Percentiles rank a stretch among this genome's conserved stretches.
Evolutionary conservation across 2,329 filamentous ascomycete species (phyloP).

Genomic region (Monosporascus sp.): DNA sequence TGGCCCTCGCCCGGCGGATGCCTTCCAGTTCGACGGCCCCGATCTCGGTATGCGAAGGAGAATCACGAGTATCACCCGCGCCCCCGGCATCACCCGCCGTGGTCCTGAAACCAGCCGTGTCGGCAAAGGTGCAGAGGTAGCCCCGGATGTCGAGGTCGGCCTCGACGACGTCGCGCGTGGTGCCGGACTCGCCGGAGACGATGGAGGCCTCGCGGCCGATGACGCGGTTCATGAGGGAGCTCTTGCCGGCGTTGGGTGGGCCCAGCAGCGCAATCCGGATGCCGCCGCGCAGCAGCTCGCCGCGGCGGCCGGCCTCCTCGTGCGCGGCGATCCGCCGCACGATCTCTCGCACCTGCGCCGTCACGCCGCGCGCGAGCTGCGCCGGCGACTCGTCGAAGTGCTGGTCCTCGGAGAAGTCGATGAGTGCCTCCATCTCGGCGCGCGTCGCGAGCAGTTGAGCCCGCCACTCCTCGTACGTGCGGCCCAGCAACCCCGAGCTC

Average conservation of each 20-base stretch:
- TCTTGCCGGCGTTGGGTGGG: constrained; percentile 92
- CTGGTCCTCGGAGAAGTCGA: constrained; percentile 96
- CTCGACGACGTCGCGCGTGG: constrained; percentile 90
- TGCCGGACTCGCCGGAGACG: constrained; percentile 87
- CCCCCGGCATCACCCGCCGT: constrained; percentile 12
- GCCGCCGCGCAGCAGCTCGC: constrained; percentile 77
- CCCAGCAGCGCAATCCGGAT: constrained; percentile 84
- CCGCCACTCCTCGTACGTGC: constrained; percentile 80
- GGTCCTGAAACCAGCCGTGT: constrained; percentile 82
- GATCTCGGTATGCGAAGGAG: constrained; percentile 34
- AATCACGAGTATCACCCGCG: constrained; percentile 1
- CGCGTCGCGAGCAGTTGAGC: constrained; percentile 70
- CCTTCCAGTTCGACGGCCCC: constrained; percentile 82
- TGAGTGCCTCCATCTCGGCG: constrained; percentile 89
- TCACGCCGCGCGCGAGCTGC: constrained; percentile 66
- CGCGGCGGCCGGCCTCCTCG: constrained; percentile 70
- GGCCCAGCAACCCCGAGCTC: constrained; percentile 62
- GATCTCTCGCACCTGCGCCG: constrained; percentile 56
- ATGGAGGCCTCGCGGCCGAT: constrained; percentile 93
- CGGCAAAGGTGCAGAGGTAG: constrained; percentile 88
- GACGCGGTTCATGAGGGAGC: constrained; percentile 83
- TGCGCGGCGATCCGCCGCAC: constrained; percentile 61
- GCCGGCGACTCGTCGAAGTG: constrained; percentile 86
- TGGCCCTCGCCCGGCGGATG: constrained; percentile 77
- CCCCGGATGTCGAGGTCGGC: constrained; percentile 84